These are phyloP conservation scores for Mucor lusitanicus DNA, from an alignment of 371 early-diverging fungal species.

Conservation along the genomic window DNA sequence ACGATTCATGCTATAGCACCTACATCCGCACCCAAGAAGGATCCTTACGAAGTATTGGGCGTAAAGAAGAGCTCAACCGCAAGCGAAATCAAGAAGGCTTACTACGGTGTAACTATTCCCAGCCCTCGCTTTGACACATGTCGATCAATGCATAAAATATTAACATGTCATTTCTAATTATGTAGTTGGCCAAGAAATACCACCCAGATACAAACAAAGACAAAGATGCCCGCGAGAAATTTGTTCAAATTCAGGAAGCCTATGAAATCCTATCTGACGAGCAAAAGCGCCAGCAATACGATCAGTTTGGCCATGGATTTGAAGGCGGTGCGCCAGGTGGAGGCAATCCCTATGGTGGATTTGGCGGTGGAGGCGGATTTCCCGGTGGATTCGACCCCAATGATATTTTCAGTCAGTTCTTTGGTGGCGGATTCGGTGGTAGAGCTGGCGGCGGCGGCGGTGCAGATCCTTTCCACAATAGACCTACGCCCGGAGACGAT, in stretches of 20 bases:
- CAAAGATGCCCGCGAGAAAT: slow-evolving; percentile 86
- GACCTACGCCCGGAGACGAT: slow-evolving; percentile 43
- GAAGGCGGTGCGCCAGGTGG: slow-evolving; percentile 10
- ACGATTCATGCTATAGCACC: slow-evolving; percentile 1
- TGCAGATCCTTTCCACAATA: slow-evolving; percentile 27
- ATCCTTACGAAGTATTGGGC: slow-evolving; percentile 84
- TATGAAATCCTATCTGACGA: slow-evolving; percentile 95
- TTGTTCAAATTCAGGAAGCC: slow-evolving; percentile 94
- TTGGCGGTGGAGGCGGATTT: slow-evolving; percentile 37
- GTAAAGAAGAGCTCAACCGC: slow-evolving; percentile 76
- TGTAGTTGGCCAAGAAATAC: slow-evolving; percentile 89
- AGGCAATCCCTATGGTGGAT: slow-evolving; percentile 3
- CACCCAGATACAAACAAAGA: slow-evolving; percentile 97
- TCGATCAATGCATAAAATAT: slow-evolving; percentile 1
- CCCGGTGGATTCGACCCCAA: slow-evolving; percentile 62
- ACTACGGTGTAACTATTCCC: slow-evolving; percentile 69
- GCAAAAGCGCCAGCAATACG: slow-evolving; percentile 82
- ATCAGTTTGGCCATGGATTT: slow-evolving; percentile 77
- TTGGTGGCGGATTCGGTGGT: slow-evolving; percentile 63
- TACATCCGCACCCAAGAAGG: slow-evolving; percentile 48
- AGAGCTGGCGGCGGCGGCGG: slow-evolving; percentile 38
- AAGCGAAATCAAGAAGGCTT: slow-evolving; percentile 92
- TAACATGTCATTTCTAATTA: not conserved
- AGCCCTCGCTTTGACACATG: not conserved
- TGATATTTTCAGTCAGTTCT: slow-evolving; percentile 71